Evolutionary conservation across 352 stramenopile species (phyloP), one percentile per base, ranked within the genome.

Genomic region (Aphanomyces cochlioides): DNA sequence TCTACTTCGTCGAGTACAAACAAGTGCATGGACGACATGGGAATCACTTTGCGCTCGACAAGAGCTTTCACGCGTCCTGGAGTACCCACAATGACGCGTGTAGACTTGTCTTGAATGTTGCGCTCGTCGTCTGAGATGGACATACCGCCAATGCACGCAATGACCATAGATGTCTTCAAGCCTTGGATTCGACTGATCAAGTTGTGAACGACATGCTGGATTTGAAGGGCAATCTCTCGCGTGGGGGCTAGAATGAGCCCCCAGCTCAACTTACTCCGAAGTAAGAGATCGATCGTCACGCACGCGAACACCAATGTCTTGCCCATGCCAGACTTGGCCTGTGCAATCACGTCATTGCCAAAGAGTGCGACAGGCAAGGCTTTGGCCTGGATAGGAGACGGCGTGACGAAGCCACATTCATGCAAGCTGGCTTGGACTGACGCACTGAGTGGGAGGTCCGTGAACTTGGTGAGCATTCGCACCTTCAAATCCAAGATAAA

Each of bases 1-100:
- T 93, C 86, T 15, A 90, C 84, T 77, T 93, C 84, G 47, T 93
- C 86, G n/a, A 93, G 61, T 15, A 92, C 78, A 6, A 93, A 63
- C 53, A 93, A 64, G 17, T 83, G 78, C 67, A 92, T 79, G 4
- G 75, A 61, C 56, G 78, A 78, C 39, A 79, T 82, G 10, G 61
- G 72, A 13, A 92, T 72, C 17, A 78, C 67, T 28, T 80, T 75
- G 39, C 88, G 79, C 48, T 88, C 78, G 12, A 93, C 78, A 13
- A 93, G 81, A 58, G 80, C 82, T 15, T 85, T 83, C 38, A 93
- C 80, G 38, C 84, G 84, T 5, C 86, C 86, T 7, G 86, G 86
- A 0, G 86, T 92, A 17, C 86, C 86, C 10, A 93, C 81, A 12
- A 82, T 83, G 47, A 93, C 79, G 64, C 63, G 63, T 5, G 63